Evolutionary conservation across 192 early-diverging fungal species (phyloP), one percentile per base, ranked within the genome.

Genomic region (Funneliformis geosporum): DNA sequence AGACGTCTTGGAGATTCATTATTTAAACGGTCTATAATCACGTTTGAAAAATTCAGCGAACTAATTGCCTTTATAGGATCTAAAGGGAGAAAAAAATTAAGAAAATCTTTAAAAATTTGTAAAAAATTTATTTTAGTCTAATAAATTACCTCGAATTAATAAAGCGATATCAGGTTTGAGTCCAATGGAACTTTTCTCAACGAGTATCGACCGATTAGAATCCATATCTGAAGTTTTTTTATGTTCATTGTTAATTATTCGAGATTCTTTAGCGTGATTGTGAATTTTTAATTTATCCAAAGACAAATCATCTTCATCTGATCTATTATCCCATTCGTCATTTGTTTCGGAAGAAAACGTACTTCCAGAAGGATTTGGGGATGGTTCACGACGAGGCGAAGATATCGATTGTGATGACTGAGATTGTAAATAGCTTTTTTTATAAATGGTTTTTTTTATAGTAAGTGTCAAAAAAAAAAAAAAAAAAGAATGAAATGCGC

Each of bases 331-430:
- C n/a, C n/a, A n/a, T 47, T 84, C 86, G 25, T 84, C 83, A 70
- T 87, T 84, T 43, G 84, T 85, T 23, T 85, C 82, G 38, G 80
- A 71, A 64, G 83, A 60, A 81, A 85, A 87, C 39, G 76, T 80
- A 10, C 83, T 84, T 38, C 21, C 46, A 28, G 28, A 71, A 60
- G 43, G 55, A 33, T 61, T 18, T 76, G 78, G 62, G 42, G 59
- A 61, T 69, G 72, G 1, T 76, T 60, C 39, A 59, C 28, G 76
- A 61, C 33, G 12, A 10, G 14, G 27, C 5, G 21, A 38, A 10
- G 2, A 25, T 39, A 40, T 61, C 21, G 16, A 8, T 79, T 69
- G n/a, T 27, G 69, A 74, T 16, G 75, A n/a, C 25, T 16, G 25
- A 40, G 68, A 46, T 28, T 43, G 42, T 55, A 71, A 69, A n/a